These are phyloP conservation scores for Papiliotrema laurentii DNA, from an alignment of 1,284 basidiomycete species.

Conservation along the genomic window DNA sequence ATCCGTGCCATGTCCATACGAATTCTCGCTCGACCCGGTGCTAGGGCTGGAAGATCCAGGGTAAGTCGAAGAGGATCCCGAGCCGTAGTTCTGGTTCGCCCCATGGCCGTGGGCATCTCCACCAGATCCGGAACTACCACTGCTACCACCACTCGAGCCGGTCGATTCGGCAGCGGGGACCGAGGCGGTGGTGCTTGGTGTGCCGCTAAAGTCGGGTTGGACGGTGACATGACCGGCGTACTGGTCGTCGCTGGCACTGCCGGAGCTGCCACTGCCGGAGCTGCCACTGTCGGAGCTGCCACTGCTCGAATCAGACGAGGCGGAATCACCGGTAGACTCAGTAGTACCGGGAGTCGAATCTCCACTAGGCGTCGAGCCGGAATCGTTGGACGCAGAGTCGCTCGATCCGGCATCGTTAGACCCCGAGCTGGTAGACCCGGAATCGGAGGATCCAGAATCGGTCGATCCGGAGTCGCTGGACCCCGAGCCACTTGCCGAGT, in stretches of 20 bases:
- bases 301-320: neutral
- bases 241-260: neutral
- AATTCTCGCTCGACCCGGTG: no score
- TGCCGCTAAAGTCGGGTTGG: neutral
- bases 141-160: neutral
- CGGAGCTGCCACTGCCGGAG: neutral
- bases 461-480: neutral
- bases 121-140: neutral
- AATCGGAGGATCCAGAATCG: slow-evolving; percentile 3
- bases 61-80: neutral
- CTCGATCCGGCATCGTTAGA: neutral
- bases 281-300: neutral
- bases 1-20: no score
- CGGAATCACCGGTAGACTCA: slow-evolving; percentile 2
- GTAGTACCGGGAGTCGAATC: slow-evolving; percentile 5
- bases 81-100: neutral
- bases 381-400: neutral
- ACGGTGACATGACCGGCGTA: neutral
- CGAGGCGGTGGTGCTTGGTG: no score
- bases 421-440: neutral
- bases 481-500: neutral
- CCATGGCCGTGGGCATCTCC: neutral
- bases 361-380: slow-evolving; percentile 2
- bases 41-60: neutral
- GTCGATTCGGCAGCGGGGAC: no score